Base-by-base conservation (phyloP, 345 rosid genomes). In the Syzygium aqueum region DNA sequence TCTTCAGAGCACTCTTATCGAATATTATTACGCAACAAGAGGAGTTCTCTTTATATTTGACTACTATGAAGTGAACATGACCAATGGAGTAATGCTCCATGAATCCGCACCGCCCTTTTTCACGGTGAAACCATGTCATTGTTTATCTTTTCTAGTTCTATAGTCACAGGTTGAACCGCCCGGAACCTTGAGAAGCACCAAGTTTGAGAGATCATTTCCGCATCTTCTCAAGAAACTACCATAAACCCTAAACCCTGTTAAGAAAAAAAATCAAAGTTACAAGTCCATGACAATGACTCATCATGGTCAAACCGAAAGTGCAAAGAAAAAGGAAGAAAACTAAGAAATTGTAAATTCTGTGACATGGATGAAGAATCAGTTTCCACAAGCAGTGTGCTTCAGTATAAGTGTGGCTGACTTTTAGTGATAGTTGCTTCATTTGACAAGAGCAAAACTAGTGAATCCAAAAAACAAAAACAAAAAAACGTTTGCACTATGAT, bases 161-260 rank as follows among this genome's bases (percentile, higher is more conserved):
- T 23, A 56, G n/a, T 11, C 0, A n/a, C 5, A 2, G 2, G n/a
- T 56, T 56, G 63, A 23, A 56, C 63, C 2, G 11, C 57, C 11
- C 14, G 11, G 0, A 0, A 10, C 27, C n/a, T 2, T 56, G n/a
- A 56, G 63, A 56, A 23, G 1, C 0, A 23, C n/a, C 0, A 0
- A 22, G 12, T 56, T 56, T 23, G 63, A 56, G n/a, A 56, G 63
- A 27, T 10, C 14, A 4, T 56, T 56, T 23, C 0, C n/a, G 23
- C 11, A 23, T 56, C 25, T 23, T 56, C 6, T 56, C 11, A 5
- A 5, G 63, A 56, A 22, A 10, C 13, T 56, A 43, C 46, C 46
- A 43, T 43, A 43, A 43, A 43, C 46, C 46, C 46, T 43, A 43
- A 43, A 43, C n/a, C 3, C 13, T 56, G 23, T 5, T 23, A 0